Conservation (phyloP, 345 rosid species). For the Balakata baccata region DNA sequence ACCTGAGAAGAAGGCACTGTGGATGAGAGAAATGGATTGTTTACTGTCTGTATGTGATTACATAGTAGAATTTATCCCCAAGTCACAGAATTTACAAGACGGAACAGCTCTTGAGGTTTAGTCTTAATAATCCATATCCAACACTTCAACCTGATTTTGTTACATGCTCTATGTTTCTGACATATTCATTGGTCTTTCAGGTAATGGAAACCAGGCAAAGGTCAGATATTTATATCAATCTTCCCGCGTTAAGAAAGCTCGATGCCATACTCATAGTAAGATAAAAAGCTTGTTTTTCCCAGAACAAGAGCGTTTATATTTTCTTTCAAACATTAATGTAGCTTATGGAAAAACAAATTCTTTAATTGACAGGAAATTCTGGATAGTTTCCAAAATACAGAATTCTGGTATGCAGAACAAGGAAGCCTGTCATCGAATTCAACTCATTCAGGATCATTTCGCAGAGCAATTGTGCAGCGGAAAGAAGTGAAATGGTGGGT, state of each 20-base stretch:
- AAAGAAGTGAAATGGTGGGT: constrained; percentile 99
- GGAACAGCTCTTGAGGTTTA: constrained; percentile 70
- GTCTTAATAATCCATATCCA: neutral
- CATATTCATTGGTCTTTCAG: constrained; percentile 31
- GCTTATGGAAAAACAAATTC: neutral
- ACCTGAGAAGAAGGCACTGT: constrained; percentile 68
- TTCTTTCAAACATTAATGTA: neutral
- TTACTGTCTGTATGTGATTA: constrained; percentile 81
- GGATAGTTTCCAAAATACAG: constrained; percentile 69
- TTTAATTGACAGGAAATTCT: constrained; percentile 65
- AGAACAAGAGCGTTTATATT: neutral
- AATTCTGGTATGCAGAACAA: constrained; percentile 93
- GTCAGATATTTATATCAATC: constrained; percentile 73
- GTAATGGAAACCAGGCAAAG: constrained; percentile 70
- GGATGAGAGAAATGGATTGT: constrained; percentile 93
- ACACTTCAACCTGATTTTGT: neutral
- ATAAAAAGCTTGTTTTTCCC: neutral
- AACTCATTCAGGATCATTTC: constrained; percentile 62
- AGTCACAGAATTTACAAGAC: constrained; percentile 50
- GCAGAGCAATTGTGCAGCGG: constrained; percentile 61
- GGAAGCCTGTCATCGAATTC: constrained; percentile 76
- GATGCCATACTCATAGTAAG: constrained; percentile 84
- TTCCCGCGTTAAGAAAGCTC: constrained; percentile 83
- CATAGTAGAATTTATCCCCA: constrained; percentile 67
- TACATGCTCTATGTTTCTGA: neutral